phyloP scores from a whole-genome alignment of 805 yeast species.

The Barnettozyma sucrosica region DNA sequence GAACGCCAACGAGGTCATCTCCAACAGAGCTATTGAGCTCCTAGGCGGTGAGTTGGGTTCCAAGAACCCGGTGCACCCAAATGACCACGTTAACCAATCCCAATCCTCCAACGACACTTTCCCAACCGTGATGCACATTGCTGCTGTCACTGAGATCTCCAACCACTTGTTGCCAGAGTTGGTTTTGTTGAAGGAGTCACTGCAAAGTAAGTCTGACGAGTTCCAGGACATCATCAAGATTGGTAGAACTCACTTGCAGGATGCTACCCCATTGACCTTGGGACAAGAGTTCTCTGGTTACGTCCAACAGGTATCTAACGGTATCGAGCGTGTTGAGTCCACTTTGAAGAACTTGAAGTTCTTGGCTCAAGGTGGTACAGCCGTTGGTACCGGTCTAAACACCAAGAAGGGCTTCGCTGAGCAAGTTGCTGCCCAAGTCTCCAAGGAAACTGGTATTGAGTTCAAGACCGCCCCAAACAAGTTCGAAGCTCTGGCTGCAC shows the following conservation, averaged over 20 bases:
- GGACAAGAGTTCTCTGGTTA: conserved; percentile 99
- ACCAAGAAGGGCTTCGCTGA: conserved; percentile 86
- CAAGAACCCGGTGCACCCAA: conserved; percentile 93
- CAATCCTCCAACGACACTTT: conserved; percentile 98
- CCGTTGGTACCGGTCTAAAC: conserved; percentile 98
- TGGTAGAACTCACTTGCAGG: conserved; percentile 98
- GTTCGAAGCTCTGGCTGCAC: conserved; percentile 98
- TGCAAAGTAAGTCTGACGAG: conserved; percentile 73
- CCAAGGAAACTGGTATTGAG: conserved; percentile 79
- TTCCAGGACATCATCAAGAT: conserved; percentile 89
- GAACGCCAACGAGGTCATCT: conserved; percentile 98
- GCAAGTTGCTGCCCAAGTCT: conserved; percentile 79
- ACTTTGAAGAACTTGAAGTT: conserved; percentile 68
- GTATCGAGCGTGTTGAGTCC: conserved; percentile 78
- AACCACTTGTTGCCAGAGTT: conserved; percentile 75
- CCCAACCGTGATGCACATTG: conserved; percentile 99
- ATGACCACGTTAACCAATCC: conserved; percentile 97
- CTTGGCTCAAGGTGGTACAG: conserved; percentile 99
- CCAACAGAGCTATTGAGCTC: conserved; percentile 95
- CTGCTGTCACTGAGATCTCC: conserved; percentile 88
- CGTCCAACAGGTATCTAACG: conserved; percentile 87
- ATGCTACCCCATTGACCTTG: conserved; percentile 94
- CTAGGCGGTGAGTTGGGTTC: conserved; percentile 91
- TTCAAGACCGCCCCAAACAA: conserved; percentile 97
- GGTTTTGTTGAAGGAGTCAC: conserved; percentile 68